phyloP scores from a whole-genome alignment of 352 stramenopile species.

The Phytopythium chamaehyphon region DNA sequence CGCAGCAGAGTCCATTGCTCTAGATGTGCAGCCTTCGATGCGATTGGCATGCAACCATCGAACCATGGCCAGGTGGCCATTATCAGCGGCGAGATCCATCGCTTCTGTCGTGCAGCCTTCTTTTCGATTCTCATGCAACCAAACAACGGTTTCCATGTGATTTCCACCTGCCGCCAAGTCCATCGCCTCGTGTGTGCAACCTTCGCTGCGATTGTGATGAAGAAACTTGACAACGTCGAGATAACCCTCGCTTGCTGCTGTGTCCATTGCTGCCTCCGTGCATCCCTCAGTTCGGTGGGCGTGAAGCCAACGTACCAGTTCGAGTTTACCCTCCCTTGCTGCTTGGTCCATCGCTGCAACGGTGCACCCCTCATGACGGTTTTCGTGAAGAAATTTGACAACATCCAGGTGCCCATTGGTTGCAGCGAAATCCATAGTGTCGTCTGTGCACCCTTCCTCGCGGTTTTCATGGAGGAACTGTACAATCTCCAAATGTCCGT shows the following conservation, averaged over 20 bases:
- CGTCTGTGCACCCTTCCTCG: constrained; percentile 13
- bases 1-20: too few relatives aligned
- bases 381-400: constrained; percentile 17
- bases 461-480: constrained; percentile 14
- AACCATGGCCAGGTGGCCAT: constrained; percentile 14
- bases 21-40: constrained; percentile 10
- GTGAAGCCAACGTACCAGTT: constrained; percentile 22
- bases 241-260: constrained; percentile 1
- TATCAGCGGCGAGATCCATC: constrained; percentile 14
- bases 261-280: constrained; percentile 8
- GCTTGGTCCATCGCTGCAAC: constrained; percentile 16
- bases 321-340: constrained; percentile 20
- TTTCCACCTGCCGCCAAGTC: constrained; percentile 11
- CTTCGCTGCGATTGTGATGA: too few relatives aligned
- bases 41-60: constrained; percentile 19
- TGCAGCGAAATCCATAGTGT: constrained; percentile 18
- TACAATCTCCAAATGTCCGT: constrained; percentile 22
- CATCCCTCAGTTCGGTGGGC: constrained; percentile 19
- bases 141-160: background rate
- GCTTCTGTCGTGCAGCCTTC: constrained; percentile 20
- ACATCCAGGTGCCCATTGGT: constrained; percentile 22
- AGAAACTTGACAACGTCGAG: constrained; percentile 13
- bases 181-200: too few relatives aligned
- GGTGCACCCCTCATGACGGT: constrained; percentile 14
- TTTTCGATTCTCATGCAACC: constrained; percentile 12